Conservation (phyloP, 768 basidiomycete genomes). For the Tricholoma sp. region DNA sequence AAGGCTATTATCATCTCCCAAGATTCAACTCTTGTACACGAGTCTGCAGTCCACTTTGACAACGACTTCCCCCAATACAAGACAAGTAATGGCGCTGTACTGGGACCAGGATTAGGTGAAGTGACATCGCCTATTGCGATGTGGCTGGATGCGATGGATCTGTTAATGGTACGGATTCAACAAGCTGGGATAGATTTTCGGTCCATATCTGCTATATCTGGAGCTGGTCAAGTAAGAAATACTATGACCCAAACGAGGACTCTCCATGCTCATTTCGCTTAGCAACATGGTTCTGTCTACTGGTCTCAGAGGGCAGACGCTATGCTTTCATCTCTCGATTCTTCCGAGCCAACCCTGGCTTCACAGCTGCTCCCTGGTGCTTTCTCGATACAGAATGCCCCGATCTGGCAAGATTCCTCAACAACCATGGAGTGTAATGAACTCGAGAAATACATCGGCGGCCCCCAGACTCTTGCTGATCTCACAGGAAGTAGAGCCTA, state of each 20-base stretch:
- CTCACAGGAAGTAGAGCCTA: conserved; percentile 81
- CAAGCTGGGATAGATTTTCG: conserved; percentile 53
- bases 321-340: conserved; percentile 50
- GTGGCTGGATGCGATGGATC: conserved; percentile 84
- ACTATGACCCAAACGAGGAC: not conserved
- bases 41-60: conserved; percentile 76
- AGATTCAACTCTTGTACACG: conserved; percentile 54
- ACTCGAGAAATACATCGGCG: conserved; percentile 65
- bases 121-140: conserved; percentile 78
- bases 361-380: conserved; percentile 59
- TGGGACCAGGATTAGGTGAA: conserved; percentile 62
- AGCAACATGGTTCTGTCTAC: conserved; percentile 89
- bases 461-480: conserved; percentile 65
- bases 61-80: conserved; percentile 67
- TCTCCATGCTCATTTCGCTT: not conserved
- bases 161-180: conserved; percentile 62
- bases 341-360: conserved; percentile 38
- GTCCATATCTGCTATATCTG: conserved; percentile 61
- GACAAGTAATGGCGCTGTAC: conserved; percentile 61
- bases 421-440: conserved; percentile 69
- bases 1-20: conserved; percentile 69
- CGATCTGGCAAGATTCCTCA: conserved; percentile 92
- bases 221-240: conserved; percentile 65
- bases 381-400: conserved; percentile 63
- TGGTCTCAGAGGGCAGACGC: conserved; percentile 59